Evolutionary conservation across 2,329 filamentous ascomycete species (phyloP), one percentile per base, ranked within the genome.

Genomic region (Diaporthe sp.): DNA sequence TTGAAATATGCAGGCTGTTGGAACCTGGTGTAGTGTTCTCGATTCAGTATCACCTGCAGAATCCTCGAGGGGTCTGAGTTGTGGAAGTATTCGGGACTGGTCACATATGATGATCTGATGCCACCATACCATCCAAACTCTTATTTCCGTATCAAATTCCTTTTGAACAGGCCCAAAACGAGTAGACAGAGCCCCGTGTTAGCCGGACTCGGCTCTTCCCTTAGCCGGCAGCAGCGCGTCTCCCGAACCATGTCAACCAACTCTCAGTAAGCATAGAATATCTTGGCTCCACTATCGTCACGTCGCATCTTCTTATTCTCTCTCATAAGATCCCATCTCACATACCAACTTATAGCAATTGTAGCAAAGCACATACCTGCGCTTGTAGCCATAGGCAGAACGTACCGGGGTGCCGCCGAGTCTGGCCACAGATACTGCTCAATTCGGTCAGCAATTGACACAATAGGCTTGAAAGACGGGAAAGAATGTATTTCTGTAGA

Each of bases 381-480:
- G 19, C 72, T 69, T 2, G 61, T 31, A 1, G 62, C 61, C 37
- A 74, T 67, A 4, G 72, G 72, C 39, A 69, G 22, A 3, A 51
- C 44, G 34, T 74, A 61, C 4, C 42, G 72, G 12, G 72, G 72
- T 3, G 62, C 72, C 13, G 72, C 62, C 0, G 34, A 58, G 42
- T 69, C 62, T 9, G 72, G 61, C 72, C 72, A 74, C 3, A 74
- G 61, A 39, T 69, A 74, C 72, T 74, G 59, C 12, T 39, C 61
- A 42, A 1, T 15, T 2, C 10, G 25, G 19, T 67, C 37, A 73
- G 34, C 1, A n/a, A 37, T 15, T 3, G 5, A 8, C 1, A 39
- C 22, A 22, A 28, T 25, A 34, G 10, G 17, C 17, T 17, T 10
- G n/a, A 31, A 49, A 5, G 4, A 19, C 22, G 55, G 10, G 17